Evolutionary conservation across 495 filamentous ascomycete genomes (phyloP).

Genomic region (Zalerion maritima): DNA sequence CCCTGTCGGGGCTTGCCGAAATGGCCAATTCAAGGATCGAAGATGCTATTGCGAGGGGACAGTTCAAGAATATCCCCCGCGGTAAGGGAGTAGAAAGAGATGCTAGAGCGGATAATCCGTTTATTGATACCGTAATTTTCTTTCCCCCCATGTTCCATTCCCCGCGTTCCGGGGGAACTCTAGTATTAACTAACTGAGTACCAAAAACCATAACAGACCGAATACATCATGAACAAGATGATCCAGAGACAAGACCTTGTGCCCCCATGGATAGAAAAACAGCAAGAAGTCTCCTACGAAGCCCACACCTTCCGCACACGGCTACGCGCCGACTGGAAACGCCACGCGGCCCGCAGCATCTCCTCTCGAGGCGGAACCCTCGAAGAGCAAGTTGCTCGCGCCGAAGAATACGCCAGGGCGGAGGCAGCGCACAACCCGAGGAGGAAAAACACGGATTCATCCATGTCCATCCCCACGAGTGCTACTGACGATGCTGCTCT

Average conservation of each 20-base stretch:
- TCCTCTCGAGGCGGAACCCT: conserved; percentile 65
- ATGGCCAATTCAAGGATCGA: conserved; percentile 90
- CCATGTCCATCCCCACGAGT: conserved; percentile 33
- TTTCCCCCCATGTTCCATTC: no score
- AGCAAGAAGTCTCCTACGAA: conserved; percentile 70
- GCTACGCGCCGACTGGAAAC: conserved; percentile 70
- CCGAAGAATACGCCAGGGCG: conserved; percentile 57
- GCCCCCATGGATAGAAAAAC: conserved; percentile 90
- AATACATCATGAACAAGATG: conserved; percentile 98
- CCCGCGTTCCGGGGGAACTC: no score
- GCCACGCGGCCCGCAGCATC: conserved; percentile 71
- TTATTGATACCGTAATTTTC: conserved; percentile 55
- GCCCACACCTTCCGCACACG: conserved; percentile 55
- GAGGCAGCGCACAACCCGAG: conserved; percentile 47
- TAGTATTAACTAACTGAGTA: background rate
- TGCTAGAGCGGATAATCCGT: conserved; percentile 70
- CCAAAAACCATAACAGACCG: conserved; percentile 34
- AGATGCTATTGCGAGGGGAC: conserved; percentile 79
- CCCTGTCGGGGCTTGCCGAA: conserved; percentile 62
- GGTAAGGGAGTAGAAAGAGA: conserved; percentile 70
- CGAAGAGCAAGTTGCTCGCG: conserved; percentile 58
- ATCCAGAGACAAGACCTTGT: conserved; percentile 85
- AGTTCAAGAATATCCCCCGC: conserved; percentile 77
- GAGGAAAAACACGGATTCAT: conserved; percentile 26
- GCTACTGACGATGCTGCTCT: conserved; percentile 22